Evolutionary conservation across 345 rosid species (phyloP).

Genomic region (Eucalyptus sp.): DNA sequence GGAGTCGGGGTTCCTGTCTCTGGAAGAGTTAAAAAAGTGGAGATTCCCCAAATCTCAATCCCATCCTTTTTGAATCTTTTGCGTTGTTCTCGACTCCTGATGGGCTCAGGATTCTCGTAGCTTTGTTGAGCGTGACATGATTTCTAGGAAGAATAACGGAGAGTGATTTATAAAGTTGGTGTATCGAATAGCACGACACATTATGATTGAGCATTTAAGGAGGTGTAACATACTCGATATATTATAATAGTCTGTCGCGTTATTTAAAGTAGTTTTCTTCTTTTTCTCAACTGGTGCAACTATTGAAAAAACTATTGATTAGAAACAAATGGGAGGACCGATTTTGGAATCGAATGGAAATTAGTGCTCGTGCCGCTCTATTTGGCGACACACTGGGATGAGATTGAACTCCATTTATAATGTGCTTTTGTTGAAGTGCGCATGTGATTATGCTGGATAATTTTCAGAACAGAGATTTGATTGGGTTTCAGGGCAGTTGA

Average conservation of each 20-base stretch:
- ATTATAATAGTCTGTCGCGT: neutral
- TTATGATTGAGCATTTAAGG: neutral
- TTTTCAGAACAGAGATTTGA: neutral
- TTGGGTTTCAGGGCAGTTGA: neutral
- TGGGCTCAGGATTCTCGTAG: neutral
- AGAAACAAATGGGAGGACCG: neutral
- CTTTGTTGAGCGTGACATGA: neutral
- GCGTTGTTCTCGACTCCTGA: neutral
- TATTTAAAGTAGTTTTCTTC: neutral
- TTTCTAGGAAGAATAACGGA: neutral
- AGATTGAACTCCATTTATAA: neutral
- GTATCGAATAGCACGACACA: neutral
- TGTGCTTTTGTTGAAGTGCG: neutral
- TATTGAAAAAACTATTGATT: neutral
- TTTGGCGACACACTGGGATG: neutral
- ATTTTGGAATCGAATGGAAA: neutral
- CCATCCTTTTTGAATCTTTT: neutral
- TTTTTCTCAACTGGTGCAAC: neutral
- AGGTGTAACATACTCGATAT: neutral
- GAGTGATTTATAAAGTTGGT: neutral
- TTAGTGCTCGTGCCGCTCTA: neutral
- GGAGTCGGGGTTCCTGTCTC: neutral
- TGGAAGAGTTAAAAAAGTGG: neutral
- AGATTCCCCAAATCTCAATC: neutral
- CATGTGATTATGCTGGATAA: neutral